phyloP scores from a whole-genome alignment of 225 moss, liverwort and hornwort genomes.

The Pseudoscleropodium purum region DNA sequence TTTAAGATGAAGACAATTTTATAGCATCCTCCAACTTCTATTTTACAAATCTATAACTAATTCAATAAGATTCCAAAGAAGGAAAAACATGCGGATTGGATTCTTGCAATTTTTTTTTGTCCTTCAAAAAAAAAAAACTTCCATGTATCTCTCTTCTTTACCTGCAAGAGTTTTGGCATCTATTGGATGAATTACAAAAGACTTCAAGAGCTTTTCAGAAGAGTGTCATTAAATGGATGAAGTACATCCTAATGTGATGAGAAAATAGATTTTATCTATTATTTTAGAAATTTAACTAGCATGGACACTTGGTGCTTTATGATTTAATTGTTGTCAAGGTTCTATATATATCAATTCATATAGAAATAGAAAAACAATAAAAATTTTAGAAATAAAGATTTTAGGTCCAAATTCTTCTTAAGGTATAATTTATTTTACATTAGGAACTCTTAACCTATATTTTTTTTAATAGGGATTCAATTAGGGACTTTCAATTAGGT shows the following conservation, averaged over 20 bases:
- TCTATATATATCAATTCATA: not conserved
- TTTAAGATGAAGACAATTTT: no score
- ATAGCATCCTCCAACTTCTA: no score
- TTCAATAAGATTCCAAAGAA: not conserved
- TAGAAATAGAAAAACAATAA: not conserved
- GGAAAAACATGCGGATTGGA: not conserved
- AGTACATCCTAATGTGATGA: not conserved
- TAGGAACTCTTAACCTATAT: rapidly evolving
- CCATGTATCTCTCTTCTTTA: not conserved
- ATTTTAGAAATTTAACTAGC: not conserved
- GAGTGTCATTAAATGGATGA: not conserved
- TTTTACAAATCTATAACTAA: not conserved
- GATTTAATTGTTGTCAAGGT: not conserved
- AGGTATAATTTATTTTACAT: not conserved
- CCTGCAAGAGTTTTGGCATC: not conserved
- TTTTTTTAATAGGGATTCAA: not conserved
- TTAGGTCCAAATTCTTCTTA: not conserved
- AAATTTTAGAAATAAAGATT: not conserved
- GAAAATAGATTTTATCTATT: not conserved
- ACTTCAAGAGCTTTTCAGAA: not conserved
- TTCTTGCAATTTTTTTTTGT: not conserved
- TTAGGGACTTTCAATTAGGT: not conserved
- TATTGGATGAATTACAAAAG: not conserved
- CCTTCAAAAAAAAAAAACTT: not conserved
- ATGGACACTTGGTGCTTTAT: not conserved